Percentiles rank a stretch among this genome's conserved stretches.
phyloP scores from a whole-genome alignment of 2,329 filamentous ascomycete genomes.

The Phoma sp. region DNA sequence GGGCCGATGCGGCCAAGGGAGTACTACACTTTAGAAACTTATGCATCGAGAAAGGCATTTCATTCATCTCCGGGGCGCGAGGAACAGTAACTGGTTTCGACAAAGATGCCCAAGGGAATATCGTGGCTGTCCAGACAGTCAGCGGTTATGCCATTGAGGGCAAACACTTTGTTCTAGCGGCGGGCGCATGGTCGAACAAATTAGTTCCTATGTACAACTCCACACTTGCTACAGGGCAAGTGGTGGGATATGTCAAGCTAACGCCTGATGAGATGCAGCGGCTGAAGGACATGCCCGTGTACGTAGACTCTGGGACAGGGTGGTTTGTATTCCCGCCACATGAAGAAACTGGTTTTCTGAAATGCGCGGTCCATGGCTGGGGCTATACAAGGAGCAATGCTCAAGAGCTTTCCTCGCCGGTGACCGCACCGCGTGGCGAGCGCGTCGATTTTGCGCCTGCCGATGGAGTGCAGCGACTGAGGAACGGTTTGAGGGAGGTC shows the following conservation, averaged over 20 bases:
- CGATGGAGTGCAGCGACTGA: background rate
- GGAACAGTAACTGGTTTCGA: slow-evolving; percentile 14
- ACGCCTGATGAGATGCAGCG: background rate
- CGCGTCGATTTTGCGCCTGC: background rate
- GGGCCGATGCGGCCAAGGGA: background rate
- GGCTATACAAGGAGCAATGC: background rate
- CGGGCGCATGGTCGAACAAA: background rate
- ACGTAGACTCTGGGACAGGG: background rate
- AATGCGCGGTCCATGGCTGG: background rate
- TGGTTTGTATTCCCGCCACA: background rate
- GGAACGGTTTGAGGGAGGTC: background rate
- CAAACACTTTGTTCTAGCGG: background rate
- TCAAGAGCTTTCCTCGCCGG: background rate
- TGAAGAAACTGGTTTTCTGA: background rate
- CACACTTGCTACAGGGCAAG: background rate
- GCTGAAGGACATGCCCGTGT: background rate
- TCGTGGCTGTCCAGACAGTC: background rate
- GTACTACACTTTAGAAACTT: background rate
- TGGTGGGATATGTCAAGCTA: background rate
- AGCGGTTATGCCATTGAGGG: background rate
- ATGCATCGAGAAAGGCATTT: slow-evolving; percentile 14
- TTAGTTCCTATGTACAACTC: background rate
- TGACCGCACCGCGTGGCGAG: background rate
- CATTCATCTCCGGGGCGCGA: slow-evolving; percentile 11
- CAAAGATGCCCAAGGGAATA: background rate